Percentiles rank a stretch among this genome's conserved stretches.
phyloP scores from a whole-genome alignment of 129 eudicot genomes.

The Helianthus tuberosus region DNA sequence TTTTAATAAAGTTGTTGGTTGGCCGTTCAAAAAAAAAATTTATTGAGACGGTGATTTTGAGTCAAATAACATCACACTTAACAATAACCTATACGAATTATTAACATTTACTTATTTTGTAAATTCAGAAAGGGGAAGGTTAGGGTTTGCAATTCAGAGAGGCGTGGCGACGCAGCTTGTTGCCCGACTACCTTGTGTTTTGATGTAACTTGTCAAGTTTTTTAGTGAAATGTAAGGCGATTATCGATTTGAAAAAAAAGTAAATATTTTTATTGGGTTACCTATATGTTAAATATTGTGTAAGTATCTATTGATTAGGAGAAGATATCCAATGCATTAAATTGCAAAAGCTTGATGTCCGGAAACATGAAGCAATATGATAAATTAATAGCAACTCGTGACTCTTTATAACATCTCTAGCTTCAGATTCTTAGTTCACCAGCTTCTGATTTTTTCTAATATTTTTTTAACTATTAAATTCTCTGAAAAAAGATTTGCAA shows the following conservation, averaged over 20 bases:
- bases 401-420: constrained; percentile 13
- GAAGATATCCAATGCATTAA: not conserved
- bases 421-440: constrained; percentile 29
- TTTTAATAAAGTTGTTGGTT: too few relatives aligned
- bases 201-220: too few relatives aligned
- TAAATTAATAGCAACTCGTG: constrained; percentile 23
- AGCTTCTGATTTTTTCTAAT: constrained; percentile 32
- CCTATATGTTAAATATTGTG: not conserved
- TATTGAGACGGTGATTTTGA: not conserved
- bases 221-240: too few relatives aligned
- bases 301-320: not conserved
- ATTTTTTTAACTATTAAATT: constrained; percentile 20
- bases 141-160: too few relatives aligned
- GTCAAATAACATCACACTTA: not conserved
- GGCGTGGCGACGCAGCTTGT: too few relatives aligned
- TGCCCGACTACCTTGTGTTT: too few relatives aligned
- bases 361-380: constrained; percentile 45
- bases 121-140: not conserved
- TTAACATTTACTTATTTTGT: not conserved
- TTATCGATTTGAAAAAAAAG: too few relatives aligned
- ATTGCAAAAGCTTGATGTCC: constrained; percentile 40
- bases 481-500: constrained; percentile 36
- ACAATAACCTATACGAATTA: not conserved
- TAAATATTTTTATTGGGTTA: not conserved
- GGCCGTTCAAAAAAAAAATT: too few relatives aligned